A percentile compares a stretch with the other conserved stretches of the same genome.
phyloP scores from a whole-genome alignment of 805 yeast species.

The Lipomyces mesembrius region DNA sequence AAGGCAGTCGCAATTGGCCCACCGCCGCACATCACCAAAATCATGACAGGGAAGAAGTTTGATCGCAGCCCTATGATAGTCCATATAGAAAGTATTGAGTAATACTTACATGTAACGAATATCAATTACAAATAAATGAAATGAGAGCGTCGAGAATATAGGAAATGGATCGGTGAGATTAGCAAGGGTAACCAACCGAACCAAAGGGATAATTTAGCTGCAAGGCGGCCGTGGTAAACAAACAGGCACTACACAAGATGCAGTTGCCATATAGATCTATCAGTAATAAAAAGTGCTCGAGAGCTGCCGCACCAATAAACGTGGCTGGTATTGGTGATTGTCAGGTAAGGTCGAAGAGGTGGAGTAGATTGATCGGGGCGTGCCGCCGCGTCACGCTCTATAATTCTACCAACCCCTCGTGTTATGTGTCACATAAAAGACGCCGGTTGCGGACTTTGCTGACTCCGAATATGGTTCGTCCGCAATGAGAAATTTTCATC shows the following conservation, averaged over 20 bases:
- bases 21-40: neutral
- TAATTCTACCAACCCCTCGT: neutral
- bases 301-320: neutral
- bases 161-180: neutral
- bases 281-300: neutral
- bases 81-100: neutral
- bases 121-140: neutral
- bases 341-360: no score
- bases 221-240: conserved; percentile 12
- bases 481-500: neutral
- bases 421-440: neutral
- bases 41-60: neutral
- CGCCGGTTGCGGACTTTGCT: neutral
- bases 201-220: neutral
- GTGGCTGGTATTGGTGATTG: neutral
- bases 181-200: neutral
- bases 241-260: conserved; percentile 4
- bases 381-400: neutral
- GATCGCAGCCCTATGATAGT: neutral
- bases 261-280: conserved; percentile 2
- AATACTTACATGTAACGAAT: neutral
- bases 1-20: neutral
- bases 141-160: neutral
- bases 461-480: neutral
- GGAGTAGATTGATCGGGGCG: neutral